A percentile compares a stretch with the other conserved stretches of the same genome.
These are phyloP conservation scores for Fragilariopsis cylindrus DNA, from an alignment of 108 stramenopile species.

Conservation along the genomic window DNA sequence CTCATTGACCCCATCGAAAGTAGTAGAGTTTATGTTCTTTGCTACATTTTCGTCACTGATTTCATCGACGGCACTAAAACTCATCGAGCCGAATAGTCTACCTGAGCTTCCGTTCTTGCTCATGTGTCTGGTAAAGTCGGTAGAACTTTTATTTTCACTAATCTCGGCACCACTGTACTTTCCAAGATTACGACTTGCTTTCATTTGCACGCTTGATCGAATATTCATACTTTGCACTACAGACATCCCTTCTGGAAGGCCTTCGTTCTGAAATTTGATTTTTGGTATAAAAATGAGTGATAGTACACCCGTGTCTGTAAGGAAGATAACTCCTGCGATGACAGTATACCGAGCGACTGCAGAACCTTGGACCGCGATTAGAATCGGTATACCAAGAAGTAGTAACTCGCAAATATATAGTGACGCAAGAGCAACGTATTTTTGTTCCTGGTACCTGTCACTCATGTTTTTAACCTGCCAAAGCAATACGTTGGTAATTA, in stretches of 20 bases:
- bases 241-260: constrained; percentile 37
- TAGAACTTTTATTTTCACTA: too few relatives aligned
- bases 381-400: constrained; percentile 46
- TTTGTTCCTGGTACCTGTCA: constrained; percentile 54
- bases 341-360: constrained; percentile 38
- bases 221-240: constrained; percentile 7
- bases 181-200: too few relatives aligned
- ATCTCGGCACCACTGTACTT: too few relatives aligned
- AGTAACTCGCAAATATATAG: constrained; percentile 43
- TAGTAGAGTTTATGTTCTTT: too few relatives aligned
- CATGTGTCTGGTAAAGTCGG: too few relatives aligned
- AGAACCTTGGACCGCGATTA: constrained; percentile 44
- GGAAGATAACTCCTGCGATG: constrained; percentile 33
- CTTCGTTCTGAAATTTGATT: constrained; percentile 33
- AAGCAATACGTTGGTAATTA: constrained; percentile 40
- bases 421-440: constrained; percentile 47
- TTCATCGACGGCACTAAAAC: too few relatives aligned
- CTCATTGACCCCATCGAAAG: too few relatives aligned
- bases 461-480: constrained; percentile 37
- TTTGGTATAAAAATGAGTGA: constrained; percentile 46
- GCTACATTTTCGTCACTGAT: too few relatives aligned
- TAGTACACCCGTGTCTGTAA: constrained; percentile 42
- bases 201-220: too few relatives aligned
- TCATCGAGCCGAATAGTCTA: too few relatives aligned
- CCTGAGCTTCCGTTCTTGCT: too few relatives aligned